These are phyloP conservation scores for Calendula officinalis DNA, from an alignment of 129 eudicot species.

Conservation along the genomic window DNA sequence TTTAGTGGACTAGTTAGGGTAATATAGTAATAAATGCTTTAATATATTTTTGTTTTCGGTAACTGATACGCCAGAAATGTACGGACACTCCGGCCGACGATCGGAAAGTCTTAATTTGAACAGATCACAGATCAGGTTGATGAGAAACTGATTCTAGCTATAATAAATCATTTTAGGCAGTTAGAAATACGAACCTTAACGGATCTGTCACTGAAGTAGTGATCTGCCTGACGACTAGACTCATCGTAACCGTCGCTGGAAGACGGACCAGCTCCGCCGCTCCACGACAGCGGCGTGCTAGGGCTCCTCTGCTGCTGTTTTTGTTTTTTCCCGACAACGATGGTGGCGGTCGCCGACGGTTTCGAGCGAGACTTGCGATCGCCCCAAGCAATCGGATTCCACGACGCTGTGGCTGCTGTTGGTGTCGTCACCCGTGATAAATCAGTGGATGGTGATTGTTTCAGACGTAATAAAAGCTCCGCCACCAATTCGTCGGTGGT, in stretches of 20 bases:
- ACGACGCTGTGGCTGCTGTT: not conserved
- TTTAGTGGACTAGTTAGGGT: not conserved
- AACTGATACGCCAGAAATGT: conserved; percentile 1
- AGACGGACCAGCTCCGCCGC: conserved; percentile 28
- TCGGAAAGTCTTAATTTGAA: not conserved
- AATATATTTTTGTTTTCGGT: not conserved
- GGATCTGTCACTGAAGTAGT: conserved; percentile 37
- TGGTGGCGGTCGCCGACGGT: conserved; percentile 17
- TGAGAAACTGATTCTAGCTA: not conserved
- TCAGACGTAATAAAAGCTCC: conserved; percentile 39
- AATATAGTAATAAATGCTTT: not conserved
- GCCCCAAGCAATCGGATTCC: conserved; percentile 44
- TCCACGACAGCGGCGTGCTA: conserved; percentile 55
- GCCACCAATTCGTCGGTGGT: conserved; percentile 46
- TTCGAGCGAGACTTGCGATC: conserved; percentile 51
- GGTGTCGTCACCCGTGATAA: not conserved
- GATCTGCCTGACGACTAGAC: conserved; percentile 31
- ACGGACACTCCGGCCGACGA: not conserved
- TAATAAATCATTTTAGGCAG: not conserved
- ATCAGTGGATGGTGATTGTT: conserved; percentile 26
- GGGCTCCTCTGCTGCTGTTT: conserved; percentile 40
- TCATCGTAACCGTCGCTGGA: conserved; percentile 42
- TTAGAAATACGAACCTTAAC: conserved; percentile 45
- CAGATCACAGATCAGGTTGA: not conserved
- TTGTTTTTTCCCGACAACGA: conserved; percentile 23